A percentile compares a stretch with the other conserved stretches of the same genome.
Conservation (phyloP, 495 filamentous ascomycete genomes). For the Penicillium psychrofluorescens region DNA sequence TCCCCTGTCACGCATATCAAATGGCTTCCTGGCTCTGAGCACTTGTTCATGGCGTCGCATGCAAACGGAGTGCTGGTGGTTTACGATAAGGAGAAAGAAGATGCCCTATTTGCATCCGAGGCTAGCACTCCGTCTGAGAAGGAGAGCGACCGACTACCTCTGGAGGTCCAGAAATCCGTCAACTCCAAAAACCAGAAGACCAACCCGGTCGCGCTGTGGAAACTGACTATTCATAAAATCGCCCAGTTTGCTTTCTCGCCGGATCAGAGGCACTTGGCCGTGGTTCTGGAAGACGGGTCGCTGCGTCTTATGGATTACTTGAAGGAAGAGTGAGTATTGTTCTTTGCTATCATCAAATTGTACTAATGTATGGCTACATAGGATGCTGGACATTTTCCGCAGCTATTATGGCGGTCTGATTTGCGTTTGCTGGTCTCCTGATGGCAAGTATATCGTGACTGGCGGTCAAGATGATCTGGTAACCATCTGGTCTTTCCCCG, state of each 20-base stretch:
- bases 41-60: constrained; percentile 86
- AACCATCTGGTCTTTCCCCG: constrained; percentile 84
- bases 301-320: constrained; percentile 87
- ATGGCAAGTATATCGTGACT: constrained; percentile 91
- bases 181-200: constrained; percentile 87
- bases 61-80: constrained; percentile 90
- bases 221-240: constrained; percentile 78
- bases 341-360: constrained; percentile 5
- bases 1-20: constrained; percentile 79
- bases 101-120: constrained; percentile 65
- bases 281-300: constrained; percentile 87
- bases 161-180: constrained; percentile 76
- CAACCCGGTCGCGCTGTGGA: constrained; percentile 89
- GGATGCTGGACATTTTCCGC: constrained; percentile 75
- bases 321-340: constrained; percentile 60
- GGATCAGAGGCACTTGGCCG: constrained; percentile 76
- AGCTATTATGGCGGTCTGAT: constrained; percentile 89
- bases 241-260: constrained; percentile 88
- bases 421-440: constrained; percentile 95
- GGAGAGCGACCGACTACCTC: constrained; percentile 31
- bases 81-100: constrained; percentile 98
- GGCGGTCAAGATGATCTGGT: constrained; percentile 95
- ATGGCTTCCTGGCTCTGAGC: constrained; percentile 93
- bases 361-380: constrained; percentile 17
- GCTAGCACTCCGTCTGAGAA: constrained; percentile 34